These are phyloP conservation scores for Ophiostoma himal-ulmi DNA, from an alignment of 2,329 filamentous ascomycete species.

Conservation along the genomic window DNA sequence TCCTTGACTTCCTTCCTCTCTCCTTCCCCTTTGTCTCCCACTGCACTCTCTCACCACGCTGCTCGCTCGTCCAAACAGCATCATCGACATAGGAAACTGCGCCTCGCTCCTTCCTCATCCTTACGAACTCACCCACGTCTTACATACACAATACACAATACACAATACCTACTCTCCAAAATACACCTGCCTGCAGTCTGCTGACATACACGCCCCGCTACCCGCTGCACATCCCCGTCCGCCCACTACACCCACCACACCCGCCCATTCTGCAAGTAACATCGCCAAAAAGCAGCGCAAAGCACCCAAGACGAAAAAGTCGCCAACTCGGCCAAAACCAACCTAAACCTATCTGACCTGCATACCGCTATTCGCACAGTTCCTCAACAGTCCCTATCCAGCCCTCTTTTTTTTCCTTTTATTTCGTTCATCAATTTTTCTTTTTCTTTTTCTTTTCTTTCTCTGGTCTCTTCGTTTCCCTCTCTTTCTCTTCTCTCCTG, in stretches of 20 bases:
- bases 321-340: not conserved
- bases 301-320: not conserved
- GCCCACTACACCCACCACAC: not conserved
- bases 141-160: not conserved
- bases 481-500: not conserved
- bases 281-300: not conserved
- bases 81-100: not conserved
- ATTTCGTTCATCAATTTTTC: not conserved
- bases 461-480: not conserved
- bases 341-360: constrained; percentile 12
- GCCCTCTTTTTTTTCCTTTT: constrained; percentile 2
- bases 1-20: not conserved
- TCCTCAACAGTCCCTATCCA: constrained; percentile 8
- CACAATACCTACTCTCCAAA: not conserved
- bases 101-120: constrained; percentile 4
- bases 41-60: not conserved
- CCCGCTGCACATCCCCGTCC: constrained; percentile 5
- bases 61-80: not conserved
- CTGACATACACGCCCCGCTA: constrained; percentile 2
- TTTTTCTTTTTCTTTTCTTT: not conserved
- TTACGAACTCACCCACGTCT: not conserved
- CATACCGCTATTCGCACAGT: constrained; percentile 15
- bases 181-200: not conserved
- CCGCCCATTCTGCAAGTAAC: not conserved
- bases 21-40: not conserved